Evolutionary conservation across 1,284 basidiomycete species (phyloP).

Genomic region (Boletus semigastroideus): DNA sequence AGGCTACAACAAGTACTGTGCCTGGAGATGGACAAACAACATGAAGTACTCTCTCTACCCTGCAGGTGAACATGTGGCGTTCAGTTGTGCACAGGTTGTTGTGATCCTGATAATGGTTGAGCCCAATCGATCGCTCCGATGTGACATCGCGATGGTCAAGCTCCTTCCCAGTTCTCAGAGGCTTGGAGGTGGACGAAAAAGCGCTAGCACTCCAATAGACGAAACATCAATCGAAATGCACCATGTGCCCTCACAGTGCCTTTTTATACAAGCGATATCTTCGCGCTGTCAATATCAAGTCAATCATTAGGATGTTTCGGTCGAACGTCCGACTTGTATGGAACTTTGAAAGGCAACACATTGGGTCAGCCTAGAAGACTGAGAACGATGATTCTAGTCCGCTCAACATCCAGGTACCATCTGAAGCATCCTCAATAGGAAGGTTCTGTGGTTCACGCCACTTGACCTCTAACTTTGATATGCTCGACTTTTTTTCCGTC

Average conservation of each 20-base stretch:
- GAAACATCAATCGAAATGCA: background rate
- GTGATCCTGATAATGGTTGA: too few relatives aligned
- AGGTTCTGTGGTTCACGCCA: constrained; percentile 15
- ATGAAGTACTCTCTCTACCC: too few relatives aligned
- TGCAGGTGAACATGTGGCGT: too few relatives aligned
- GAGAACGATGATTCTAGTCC: too few relatives aligned
- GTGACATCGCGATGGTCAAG: too few relatives aligned
- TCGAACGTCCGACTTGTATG: background rate
- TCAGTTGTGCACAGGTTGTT: too few relatives aligned
- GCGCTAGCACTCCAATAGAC: too few relatives aligned
- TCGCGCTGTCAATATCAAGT: background rate
- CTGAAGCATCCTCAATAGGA: constrained; percentile 6
- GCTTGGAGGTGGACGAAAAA: too few relatives aligned
- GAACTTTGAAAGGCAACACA: background rate
- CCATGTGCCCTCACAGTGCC: background rate
- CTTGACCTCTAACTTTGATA: background rate
- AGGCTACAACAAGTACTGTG: background rate
- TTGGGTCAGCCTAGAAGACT: background rate
- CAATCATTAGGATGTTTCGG: background rate
- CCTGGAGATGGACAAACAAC: background rate
- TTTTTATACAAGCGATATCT: background rate
- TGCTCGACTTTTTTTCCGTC: background rate
- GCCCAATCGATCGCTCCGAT: too few relatives aligned
- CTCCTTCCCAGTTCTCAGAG: too few relatives aligned
- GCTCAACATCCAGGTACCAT: too few relatives aligned